phyloP scores from a whole-genome alignment of 495 filamentous ascomycete genomes.

The Penicillium riverlandense region DNA sequence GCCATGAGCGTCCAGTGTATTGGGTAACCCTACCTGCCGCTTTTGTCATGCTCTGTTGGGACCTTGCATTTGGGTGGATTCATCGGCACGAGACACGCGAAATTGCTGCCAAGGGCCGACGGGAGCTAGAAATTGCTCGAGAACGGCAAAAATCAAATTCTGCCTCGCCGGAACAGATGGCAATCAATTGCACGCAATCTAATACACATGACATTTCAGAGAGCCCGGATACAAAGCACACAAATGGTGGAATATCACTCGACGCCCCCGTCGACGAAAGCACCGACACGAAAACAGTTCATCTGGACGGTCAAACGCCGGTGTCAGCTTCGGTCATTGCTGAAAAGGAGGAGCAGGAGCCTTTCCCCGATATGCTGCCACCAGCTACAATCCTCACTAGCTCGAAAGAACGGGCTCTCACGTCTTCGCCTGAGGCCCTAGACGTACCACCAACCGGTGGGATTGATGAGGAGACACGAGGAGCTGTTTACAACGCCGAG shows the following conservation, averaged over 20 bases:
- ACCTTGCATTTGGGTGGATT: slow-evolving; percentile 50
- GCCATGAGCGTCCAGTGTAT: slow-evolving; percentile 37
- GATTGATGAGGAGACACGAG: slow-evolving; percentile 10
- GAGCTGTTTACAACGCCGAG: not conserved
- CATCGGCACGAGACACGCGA: slow-evolving; percentile 50
- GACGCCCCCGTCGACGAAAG: not conserved
- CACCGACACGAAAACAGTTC: not conserved
- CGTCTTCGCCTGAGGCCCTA: slow-evolving; percentile 1
- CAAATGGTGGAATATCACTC: not conserved
- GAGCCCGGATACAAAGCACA: not conserved
- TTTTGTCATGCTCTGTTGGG: slow-evolving; percentile 55
- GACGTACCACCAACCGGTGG: not conserved
- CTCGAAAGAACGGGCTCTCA: not conserved
- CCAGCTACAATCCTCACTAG: not conserved
- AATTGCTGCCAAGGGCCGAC: slow-evolving; percentile 47
- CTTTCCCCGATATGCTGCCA: slow-evolving; percentile 2
- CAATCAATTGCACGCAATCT: not conserved
- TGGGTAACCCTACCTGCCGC: slow-evolving; percentile 58
- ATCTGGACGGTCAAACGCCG: not conserved
- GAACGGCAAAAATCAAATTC: slow-evolving; percentile 20
- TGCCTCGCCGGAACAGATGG: slow-evolving; percentile 2
- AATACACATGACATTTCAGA: not conserved
- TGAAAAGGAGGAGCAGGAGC: slow-evolving; percentile 3
- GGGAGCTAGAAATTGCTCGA: slow-evolving; percentile 39
- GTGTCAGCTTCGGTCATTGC: slow-evolving; percentile 3